Evolutionary conservation across 2,329 filamentous ascomycete species (phyloP).

Genomic region (Teratosphaeria nubilosa): DNA sequence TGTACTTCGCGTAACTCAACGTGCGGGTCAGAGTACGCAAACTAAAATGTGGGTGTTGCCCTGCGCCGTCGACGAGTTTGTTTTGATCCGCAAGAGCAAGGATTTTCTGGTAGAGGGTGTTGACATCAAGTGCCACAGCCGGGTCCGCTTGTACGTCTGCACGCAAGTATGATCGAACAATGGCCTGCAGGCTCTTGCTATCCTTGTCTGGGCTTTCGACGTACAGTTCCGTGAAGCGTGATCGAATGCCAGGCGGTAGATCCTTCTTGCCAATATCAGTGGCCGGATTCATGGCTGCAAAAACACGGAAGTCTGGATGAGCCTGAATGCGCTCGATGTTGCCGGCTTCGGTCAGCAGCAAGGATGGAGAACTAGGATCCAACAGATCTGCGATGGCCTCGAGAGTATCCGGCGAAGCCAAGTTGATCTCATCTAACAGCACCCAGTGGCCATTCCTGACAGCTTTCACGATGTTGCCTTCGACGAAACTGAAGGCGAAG

Average conservation of each 20-base stretch:
- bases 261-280: conserved; percentile 96
- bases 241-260: conserved; percentile 75
- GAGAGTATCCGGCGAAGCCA: conserved; percentile 87
- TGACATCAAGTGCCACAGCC: conserved; percentile 68
- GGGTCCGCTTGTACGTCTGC: conserved; percentile 58
- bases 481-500: conserved; percentile 91
- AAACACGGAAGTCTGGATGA: conserved; percentile 88
- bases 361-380: conserved; percentile 63
- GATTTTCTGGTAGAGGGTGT: conserved; percentile 77
- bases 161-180: conserved; percentile 81
- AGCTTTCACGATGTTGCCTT: conserved; percentile 94
- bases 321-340: conserved; percentile 83
- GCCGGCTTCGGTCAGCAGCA: conserved; percentile 85
- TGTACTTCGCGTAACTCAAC: conserved; percentile 76
- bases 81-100: conserved; percentile 74
- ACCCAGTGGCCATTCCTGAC: conserved; percentile 95
- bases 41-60: conserved; percentile 94
- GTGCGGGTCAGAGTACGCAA: conserved; percentile 86
- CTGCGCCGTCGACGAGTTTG: conserved; percentile 82
- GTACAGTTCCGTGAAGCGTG: conserved; percentile 91
- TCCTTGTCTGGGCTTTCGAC: conserved; percentile 84
- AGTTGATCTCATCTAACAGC: conserved; percentile 90
- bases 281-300: conserved; percentile 97
- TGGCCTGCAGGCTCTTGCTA: conserved; percentile 71
- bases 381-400: conserved; percentile 89